Percentiles rank a stretch among this genome's conserved stretches.
phyloP scores from a whole-genome alignment of 441 rosid species.

The Daphne laureola region DNA sequence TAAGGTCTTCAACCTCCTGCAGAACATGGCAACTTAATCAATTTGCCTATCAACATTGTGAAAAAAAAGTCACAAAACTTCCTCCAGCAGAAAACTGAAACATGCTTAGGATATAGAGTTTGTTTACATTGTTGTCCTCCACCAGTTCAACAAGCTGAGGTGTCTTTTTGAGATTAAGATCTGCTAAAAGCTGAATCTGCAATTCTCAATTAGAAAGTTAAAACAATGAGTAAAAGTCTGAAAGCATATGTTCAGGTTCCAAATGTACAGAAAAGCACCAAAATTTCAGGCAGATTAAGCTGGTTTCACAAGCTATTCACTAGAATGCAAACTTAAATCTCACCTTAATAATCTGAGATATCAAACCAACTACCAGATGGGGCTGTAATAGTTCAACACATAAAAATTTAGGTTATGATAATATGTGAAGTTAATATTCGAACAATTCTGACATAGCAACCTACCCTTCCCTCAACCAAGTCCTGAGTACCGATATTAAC shows the following conservation, averaged over 20 bases:
- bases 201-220: slow-evolving; percentile 13
- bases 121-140: slow-evolving; percentile 42
- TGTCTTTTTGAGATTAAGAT: slow-evolving; percentile 57
- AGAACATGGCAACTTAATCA: not conserved
- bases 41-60: no score
- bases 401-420: slow-evolving; percentile 4
- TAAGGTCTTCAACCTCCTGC: slow-evolving; percentile 54
- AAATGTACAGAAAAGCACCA: slow-evolving; percentile 4
- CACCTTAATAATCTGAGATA: slow-evolving; percentile 64
- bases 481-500: slow-evolving; percentile 61
- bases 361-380: slow-evolving; percentile 55
- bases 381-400: slow-evolving; percentile 31
- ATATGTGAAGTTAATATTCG: slow-evolving; percentile 2
- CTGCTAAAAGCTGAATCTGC: slow-evolving; percentile 57
- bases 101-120: not conserved
- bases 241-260: slow-evolving; percentile 3
- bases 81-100: not conserved
- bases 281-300: not conserved
- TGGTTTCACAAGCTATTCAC: not conserved
- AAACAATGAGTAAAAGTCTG: slow-evolving; percentile 6
- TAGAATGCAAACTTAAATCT: slow-evolving; percentile 7
- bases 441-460: slow-evolving; percentile 15
- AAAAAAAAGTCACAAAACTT: no score
- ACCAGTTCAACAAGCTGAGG: slow-evolving; percentile 64
- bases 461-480: slow-evolving; percentile 58